These are phyloP conservation scores for Aspergillus diversus DNA, from an alignment of 495 filamentous ascomycete species.

Conservation along the genomic window DNA sequence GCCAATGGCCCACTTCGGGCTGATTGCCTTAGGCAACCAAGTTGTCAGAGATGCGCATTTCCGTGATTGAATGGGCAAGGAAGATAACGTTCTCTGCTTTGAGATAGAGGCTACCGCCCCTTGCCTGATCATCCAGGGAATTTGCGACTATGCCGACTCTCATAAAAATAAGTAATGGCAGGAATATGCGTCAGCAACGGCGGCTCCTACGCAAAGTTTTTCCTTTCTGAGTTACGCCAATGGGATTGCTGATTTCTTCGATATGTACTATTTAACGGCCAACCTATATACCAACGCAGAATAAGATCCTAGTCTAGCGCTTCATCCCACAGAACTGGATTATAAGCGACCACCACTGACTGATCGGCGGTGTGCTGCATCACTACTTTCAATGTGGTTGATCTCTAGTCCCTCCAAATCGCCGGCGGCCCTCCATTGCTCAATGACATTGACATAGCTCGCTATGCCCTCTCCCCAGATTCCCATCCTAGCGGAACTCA, in stretches of 20 bases:
- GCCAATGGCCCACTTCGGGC: not conserved
- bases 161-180: not conserved
- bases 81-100: not conserved
- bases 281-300: too few relatives aligned
- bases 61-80: not conserved
- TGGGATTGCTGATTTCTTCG: too few relatives aligned
- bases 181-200: not conserved
- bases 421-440: slow-evolving; percentile 3
- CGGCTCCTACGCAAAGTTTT: not conserved
- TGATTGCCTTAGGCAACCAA: not conserved
- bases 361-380: too few relatives aligned
- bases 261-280: too few relatives aligned
- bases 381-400: not conserved
- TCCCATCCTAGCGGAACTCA: slow-evolving; percentile 7
- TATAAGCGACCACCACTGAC: too few relatives aligned
- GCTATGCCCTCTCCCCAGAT: slow-evolving; percentile 27
- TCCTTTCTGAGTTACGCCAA: too few relatives aligned
- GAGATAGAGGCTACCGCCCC: not conserved
- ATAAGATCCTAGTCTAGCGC: too few relatives aligned
- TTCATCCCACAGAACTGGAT: too few relatives aligned
- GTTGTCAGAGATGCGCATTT: not conserved
- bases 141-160: not conserved
- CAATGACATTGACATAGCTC: slow-evolving; percentile 11
- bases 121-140: not conserved
- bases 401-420: not conserved